These are phyloP conservation scores for Fusarium nanum DNA, from an alignment of 2,329 filamentous ascomycete genomes.

Conservation along the genomic window DNA sequence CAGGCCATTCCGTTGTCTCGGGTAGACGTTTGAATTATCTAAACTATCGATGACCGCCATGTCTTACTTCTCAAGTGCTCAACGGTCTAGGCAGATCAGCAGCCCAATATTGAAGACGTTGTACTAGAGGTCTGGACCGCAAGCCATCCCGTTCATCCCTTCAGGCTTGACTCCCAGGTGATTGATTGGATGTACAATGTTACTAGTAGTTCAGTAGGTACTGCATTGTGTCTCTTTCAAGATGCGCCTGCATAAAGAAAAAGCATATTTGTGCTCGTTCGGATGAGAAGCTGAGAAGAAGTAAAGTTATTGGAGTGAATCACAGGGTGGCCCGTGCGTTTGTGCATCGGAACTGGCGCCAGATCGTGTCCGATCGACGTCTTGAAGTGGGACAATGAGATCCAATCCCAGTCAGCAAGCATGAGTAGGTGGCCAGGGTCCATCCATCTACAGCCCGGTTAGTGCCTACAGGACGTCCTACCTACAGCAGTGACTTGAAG, in stretches of 20 bases:
- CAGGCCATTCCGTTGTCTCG: background rate
- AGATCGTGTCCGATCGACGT: slow-evolving; percentile 41
- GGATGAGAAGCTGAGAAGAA: background rate
- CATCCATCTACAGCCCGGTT: background rate
- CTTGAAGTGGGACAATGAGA: slow-evolving; percentile 11
- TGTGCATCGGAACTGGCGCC: slow-evolving; percentile 33
- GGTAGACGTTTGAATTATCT: background rate
- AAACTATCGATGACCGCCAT: background rate
- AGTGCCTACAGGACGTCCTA: no score
- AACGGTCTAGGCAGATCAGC: background rate
- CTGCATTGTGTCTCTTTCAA: background rate
- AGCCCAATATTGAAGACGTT: background rate
- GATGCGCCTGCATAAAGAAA: background rate
- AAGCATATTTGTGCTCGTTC: background rate
- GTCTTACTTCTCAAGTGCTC: background rate
- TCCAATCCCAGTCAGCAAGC: slow-evolving; percentile 4
- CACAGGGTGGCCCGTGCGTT: slow-evolving; percentile 36
- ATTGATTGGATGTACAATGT: background rate
- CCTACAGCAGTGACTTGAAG: background rate
- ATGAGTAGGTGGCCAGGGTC: background rate
- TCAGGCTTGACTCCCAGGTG: background rate
- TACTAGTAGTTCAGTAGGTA: background rate
- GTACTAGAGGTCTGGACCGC: background rate
- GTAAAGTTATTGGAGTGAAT: background rate
- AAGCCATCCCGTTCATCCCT: background rate